Conservation (phyloP, 768 basidiomycete species). For the Neoboletus subvelutipes region DNA sequence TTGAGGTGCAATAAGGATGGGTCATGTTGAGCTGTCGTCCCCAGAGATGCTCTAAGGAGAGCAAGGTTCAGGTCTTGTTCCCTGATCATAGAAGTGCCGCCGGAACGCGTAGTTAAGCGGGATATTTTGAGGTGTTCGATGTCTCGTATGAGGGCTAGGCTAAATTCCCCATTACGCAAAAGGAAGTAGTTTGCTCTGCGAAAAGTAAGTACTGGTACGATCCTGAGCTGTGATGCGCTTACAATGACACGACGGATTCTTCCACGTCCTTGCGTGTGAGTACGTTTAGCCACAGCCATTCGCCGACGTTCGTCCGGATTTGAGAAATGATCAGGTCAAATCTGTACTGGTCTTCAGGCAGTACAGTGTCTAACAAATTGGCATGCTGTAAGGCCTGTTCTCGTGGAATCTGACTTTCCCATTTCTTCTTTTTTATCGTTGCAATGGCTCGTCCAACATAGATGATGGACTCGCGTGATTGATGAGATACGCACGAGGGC, state of each 20-base stretch:
- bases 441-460: slow-evolving; percentile 88
- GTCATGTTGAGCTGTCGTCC: slow-evolving; percentile 87
- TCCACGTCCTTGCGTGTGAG: slow-evolving; percentile 81
- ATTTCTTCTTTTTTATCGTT: slow-evolving; percentile 76
- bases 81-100: slow-evolving; percentile 72
- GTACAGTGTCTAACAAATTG: slow-evolving; percentile 57
- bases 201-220: slow-evolving; percentile 7
- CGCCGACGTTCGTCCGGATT: slow-evolving; percentile 79
- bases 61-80: slow-evolving; percentile 90
- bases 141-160: slow-evolving; percentile 79
- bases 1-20: slow-evolving; percentile 69
- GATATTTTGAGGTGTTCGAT: slow-evolving; percentile 81
- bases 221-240: slow-evolving; percentile 30
- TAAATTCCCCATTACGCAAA: slow-evolving; percentile 84
- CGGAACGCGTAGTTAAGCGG: slow-evolving; percentile 66
- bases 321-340: slow-evolving; percentile 75
- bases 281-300: slow-evolving; percentile 93
- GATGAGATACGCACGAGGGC: slow-evolving; percentile 71
- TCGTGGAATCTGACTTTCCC: slow-evolving; percentile 75
- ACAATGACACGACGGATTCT: slow-evolving; percentile 84
- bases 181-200: slow-evolving; percentile 84
- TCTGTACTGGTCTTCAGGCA: slow-evolving; percentile 72
- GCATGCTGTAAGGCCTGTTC: slow-evolving; percentile 66
- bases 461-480: slow-evolving; percentile 75
- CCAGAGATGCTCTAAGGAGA: slow-evolving; percentile 82